These are phyloP conservation scores for Boletus reticuloceps DNA, from an alignment of 768 basidiomycete species.

Conservation along the genomic window DNA sequence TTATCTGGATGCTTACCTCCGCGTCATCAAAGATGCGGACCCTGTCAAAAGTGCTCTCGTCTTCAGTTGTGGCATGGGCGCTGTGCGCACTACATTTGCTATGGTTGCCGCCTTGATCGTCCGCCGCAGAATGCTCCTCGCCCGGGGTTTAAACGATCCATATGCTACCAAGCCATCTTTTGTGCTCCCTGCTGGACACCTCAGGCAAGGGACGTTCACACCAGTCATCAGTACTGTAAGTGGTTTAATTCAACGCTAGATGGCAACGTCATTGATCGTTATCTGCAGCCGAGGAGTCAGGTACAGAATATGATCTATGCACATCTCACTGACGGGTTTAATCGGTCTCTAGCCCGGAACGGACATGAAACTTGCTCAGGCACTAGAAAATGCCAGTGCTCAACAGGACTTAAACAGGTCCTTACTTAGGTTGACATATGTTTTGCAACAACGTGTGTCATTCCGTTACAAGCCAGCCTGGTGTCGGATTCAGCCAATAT, in stretches of 20 bases:
- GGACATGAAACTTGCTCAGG: constrained; percentile 58
- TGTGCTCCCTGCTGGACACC: constrained; percentile 3
- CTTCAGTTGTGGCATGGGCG: constrained; percentile 97
- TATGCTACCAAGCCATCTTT: constrained; percentile 48
- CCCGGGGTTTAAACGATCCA: constrained; percentile 72
- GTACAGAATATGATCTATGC: constrained; percentile 11
- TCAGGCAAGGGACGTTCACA: constrained; percentile 19
- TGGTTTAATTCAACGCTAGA: not conserved
- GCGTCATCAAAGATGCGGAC: constrained; percentile 74
- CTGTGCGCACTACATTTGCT: constrained; percentile 93
- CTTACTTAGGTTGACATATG: constrained; percentile 71
- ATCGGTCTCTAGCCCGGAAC: constrained; percentile 37
- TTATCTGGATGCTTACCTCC: constrained; percentile 91
- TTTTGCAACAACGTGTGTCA: constrained; percentile 71
- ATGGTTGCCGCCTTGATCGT: constrained; percentile 94
- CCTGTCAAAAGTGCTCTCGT: constrained; percentile 81
- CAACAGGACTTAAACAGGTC: constrained; percentile 80
- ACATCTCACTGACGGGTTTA: not conserved
- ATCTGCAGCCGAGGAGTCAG: constrained; percentile 27
- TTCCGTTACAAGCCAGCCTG: not conserved
- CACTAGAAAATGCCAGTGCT: constrained; percentile 70
- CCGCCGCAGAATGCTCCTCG: constrained; percentile 68
- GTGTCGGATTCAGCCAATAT: not conserved
- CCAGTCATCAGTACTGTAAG: constrained; percentile 53
- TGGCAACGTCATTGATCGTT: constrained; percentile 1